Conservation (phyloP, 352 stramenopile species). For the Globisporangium iwayamae region DNA sequence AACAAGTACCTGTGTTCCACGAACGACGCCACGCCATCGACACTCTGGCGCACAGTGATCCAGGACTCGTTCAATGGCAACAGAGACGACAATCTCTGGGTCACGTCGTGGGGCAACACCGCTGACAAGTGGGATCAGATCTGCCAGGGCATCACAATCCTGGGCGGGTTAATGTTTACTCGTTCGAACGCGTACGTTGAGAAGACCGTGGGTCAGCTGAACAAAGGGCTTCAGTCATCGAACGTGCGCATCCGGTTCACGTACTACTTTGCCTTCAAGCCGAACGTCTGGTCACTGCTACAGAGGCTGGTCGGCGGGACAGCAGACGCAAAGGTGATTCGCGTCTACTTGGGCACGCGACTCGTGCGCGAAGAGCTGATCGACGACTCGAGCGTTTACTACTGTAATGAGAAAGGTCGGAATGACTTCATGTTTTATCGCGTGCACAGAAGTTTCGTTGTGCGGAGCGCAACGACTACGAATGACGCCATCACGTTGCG, state of each 20-base stretch:
- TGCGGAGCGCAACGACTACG: constrained; percentile 34
- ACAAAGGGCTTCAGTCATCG: constrained; percentile 27
- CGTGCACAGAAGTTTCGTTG: constrained; percentile 32
- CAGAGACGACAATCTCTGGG: constrained; percentile 52
- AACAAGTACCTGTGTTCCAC: constrained; percentile 56
- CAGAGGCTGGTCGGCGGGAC: constrained; percentile 18
- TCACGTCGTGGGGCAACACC: constrained; percentile 36
- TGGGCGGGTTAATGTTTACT: constrained; percentile 37
- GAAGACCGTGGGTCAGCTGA: constrained; percentile 31
- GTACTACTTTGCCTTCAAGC: constrained; percentile 60
- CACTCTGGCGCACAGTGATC: constrained; percentile 42
- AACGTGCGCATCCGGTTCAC: constrained; percentile 55
- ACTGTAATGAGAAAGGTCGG: constrained; percentile 33
- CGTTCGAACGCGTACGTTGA: constrained; percentile 34
- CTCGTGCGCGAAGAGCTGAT: constrained; percentile 38
- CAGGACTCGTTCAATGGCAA: constrained; percentile 58
- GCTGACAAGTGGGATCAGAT: constrained; percentile 43
- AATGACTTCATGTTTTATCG: constrained; percentile 34
- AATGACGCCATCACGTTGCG: constrained; percentile 26
- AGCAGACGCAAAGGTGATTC: constrained; percentile 37
- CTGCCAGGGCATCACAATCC: constrained; percentile 46
- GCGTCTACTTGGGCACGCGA: constrained; percentile 38
- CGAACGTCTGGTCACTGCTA: constrained; percentile 26
- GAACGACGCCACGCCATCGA: constrained; percentile 48
- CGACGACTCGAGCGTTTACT: constrained; percentile 34